Percentiles rank a stretch among this genome's conserved stretches.
Conservation (phyloP, 2,329 filamentous ascomycete species). For the Aureobasidium melanogenum region DNA sequence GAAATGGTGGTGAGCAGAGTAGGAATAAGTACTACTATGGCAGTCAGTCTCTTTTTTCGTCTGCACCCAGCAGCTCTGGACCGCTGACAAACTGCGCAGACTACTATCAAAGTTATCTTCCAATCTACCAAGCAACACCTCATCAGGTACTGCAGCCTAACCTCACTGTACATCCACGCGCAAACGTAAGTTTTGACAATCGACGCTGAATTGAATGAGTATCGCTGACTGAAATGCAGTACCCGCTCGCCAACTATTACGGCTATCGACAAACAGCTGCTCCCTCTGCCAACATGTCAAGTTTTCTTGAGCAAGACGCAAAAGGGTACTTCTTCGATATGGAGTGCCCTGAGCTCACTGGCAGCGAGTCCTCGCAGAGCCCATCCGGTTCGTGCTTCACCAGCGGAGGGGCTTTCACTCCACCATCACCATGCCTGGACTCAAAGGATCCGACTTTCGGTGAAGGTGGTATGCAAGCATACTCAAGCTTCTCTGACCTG, state of each 20-base stretch:
- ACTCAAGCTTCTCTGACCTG: not conserved
- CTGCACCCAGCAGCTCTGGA: not conserved
- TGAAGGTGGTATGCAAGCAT: not conserved
- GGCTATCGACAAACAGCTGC: not conserved
- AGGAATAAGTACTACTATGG: conserved; percentile 5
- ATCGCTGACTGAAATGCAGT: not conserved
- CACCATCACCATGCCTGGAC: not conserved
- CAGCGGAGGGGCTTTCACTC: not conserved
- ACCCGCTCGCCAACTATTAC: not conserved
- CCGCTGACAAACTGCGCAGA: conserved; percentile 8
- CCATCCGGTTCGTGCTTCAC: not conserved
- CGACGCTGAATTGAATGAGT: not conserved
- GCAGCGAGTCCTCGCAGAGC: not conserved
- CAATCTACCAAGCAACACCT: not conserved
- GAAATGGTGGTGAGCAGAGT: not conserved
- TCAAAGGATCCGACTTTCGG: not conserved
- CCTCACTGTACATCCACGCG: not conserved
- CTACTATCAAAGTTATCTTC: not conserved
- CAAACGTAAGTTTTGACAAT: conserved; percentile 4
- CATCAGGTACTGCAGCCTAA: not conserved
- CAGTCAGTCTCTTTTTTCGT: not conserved
- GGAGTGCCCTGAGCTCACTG: conserved; percentile 7
- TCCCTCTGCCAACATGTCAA: not conserved
- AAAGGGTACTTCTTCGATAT: conserved; percentile 3
- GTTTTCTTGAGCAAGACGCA: not conserved